phyloP scores from a whole-genome alignment of 208 protist genomes.

The Herpetomonas tarakana region DNA sequence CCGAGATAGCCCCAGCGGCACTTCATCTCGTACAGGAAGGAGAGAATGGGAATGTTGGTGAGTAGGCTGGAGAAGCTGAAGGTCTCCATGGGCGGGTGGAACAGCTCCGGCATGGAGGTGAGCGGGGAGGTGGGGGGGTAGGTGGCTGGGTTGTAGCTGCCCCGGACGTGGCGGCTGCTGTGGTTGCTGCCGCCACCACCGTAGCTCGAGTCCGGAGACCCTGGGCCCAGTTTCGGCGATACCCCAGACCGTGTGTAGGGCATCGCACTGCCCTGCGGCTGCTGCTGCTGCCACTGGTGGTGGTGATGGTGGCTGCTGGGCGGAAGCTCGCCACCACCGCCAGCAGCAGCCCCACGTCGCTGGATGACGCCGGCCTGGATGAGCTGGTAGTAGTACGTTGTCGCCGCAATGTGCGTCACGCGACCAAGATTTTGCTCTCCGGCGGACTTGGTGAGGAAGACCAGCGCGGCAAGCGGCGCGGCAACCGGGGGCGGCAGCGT shows the following conservation, averaged over 20 bases:
- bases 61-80: constrained; percentile 86
- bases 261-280: not conserved
- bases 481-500: constrained; percentile 61
- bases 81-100: constrained; percentile 75
- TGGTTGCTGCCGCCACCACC: constrained; percentile 3
- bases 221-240: not conserved
- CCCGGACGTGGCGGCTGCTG: not conserved
- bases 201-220: not conserved
- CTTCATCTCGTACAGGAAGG: constrained; percentile 86
- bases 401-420: constrained; percentile 74
- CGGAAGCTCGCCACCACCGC: not conserved
- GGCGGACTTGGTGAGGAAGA: constrained; percentile 85
- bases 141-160: not conserved
- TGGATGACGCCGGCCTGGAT: constrained; percentile 65
- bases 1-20: constrained; percentile 72
- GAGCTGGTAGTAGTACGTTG: constrained; percentile 78
- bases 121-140: constrained; percentile 3
- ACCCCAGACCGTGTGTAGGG: not conserved
- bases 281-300: not conserved
- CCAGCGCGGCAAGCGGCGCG: constrained; percentile 73
- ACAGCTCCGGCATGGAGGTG: constrained; percentile 4
- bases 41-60: constrained; percentile 83
- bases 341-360: constrained; percentile 13
- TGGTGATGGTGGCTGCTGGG: not conserved
- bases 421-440: constrained; percentile 83